Percentiles rank a stretch among this genome's conserved stretches.
These are phyloP conservation scores for Trypethelium eluteriae DNA, from an alignment of 495 filamentous ascomycete species.

Conservation along the genomic window DNA sequence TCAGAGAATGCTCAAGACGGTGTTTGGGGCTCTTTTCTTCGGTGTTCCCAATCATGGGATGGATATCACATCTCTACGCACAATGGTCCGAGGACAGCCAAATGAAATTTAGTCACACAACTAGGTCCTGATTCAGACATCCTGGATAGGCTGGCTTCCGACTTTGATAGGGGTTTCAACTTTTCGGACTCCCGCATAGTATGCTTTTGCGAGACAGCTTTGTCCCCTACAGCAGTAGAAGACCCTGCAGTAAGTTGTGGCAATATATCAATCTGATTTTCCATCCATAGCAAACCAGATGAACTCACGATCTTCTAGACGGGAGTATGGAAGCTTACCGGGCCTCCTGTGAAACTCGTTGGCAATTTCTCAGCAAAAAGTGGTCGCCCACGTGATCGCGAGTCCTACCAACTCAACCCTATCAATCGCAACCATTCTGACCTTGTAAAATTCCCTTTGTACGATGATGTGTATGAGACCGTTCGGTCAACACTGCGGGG, in stretches of 20 bases:
- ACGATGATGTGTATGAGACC: neutral
- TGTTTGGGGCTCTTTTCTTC: constrained; percentile 26
- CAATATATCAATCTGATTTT: neutral
- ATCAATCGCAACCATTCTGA: constrained; percentile 9
- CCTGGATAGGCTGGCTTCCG: constrained; percentile 15
- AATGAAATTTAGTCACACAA: constrained; percentile 17
- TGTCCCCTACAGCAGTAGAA: constrained; percentile 19
- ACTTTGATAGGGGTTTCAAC: constrained; percentile 20
- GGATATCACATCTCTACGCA: constrained; percentile 23
- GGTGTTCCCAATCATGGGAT: constrained; percentile 28
- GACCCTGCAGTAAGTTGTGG: neutral
- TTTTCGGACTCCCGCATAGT: constrained; percentile 21
- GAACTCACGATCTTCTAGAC: neutral
- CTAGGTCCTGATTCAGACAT: constrained; percentile 17
- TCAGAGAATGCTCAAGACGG: constrained; percentile 14
- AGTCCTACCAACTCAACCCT: neutral
- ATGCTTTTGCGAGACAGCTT: constrained; percentile 22
- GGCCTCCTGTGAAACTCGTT: neutral
- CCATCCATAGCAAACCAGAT: neutral
- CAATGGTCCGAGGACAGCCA: constrained; percentile 23
- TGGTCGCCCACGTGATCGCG: constrained; percentile 4
- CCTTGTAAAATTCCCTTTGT: constrained; percentile 5
- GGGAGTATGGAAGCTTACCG: neutral
- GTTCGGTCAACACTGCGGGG: neutral
- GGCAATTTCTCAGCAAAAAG: constrained; percentile 2